Conservation (phyloP, 306 rosid genomes). For the Vicia villosa region DNA sequence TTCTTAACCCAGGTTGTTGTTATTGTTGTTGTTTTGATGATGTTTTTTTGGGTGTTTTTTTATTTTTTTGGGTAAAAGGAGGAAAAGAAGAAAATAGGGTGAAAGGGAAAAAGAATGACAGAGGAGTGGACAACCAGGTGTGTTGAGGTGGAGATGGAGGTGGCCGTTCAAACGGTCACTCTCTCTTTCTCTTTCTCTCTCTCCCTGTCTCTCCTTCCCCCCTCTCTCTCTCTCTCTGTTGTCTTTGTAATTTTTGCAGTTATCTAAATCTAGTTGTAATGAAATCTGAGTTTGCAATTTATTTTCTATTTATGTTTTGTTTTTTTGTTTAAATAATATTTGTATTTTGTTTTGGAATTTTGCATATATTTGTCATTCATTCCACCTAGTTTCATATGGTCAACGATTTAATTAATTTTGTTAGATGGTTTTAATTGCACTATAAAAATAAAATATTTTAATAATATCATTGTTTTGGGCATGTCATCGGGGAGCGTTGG, state of each 20-base stretch:
- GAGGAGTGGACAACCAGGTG: conserved; percentile 35
- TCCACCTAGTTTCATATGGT: too few relatives aligned
- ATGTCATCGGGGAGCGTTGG: too few relatives aligned
- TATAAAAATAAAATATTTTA: too few relatives aligned
- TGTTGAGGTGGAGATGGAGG: conserved; percentile 41
- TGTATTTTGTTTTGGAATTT: too few relatives aligned
- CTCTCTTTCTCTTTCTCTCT: not conserved
- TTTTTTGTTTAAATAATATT: too few relatives aligned
- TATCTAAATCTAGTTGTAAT: conserved; percentile 20
- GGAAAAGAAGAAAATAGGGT: not conserved
- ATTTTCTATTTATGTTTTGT: not conserved
- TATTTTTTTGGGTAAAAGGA: conserved; percentile 20
- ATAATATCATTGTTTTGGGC: too few relatives aligned
- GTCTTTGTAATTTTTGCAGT: conserved; percentile 20
- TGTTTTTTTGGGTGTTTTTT: not conserved
- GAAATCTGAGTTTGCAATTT: conserved; percentile 8
- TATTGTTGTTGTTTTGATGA: not conserved
- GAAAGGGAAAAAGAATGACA: conserved; percentile 27
- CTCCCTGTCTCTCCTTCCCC: not conserved
- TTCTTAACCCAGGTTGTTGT: conserved; percentile 24
- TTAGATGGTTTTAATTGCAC: too few relatives aligned
- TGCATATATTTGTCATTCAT: too few relatives aligned
- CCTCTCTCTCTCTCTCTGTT: not conserved
- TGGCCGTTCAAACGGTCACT: conserved; percentile 45
- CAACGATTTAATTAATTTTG: too few relatives aligned